Base-by-base conservation (phyloP, 768 basidiomycete genomes). In the Russula virescens region DNA sequence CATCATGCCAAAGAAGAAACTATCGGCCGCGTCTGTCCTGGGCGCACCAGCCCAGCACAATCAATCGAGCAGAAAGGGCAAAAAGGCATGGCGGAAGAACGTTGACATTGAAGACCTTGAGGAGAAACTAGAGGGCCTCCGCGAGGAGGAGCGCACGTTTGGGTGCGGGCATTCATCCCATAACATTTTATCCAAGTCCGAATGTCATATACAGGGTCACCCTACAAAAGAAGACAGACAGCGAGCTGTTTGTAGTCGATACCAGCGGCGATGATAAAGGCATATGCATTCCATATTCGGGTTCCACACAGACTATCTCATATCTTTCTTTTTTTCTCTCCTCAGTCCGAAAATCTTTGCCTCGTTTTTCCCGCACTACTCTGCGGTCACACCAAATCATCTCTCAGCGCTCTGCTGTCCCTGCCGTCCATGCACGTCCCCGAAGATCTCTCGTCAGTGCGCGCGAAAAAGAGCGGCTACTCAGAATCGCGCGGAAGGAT, bases 11-110 rank as follows among this genome's bases (percentile, higher is more conserved):
- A 55, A 54, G 55, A 66, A 62, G 31, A 61, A 40, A 51, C 7
- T 28, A 3, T 48, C 61, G n/a, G 57, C 61, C 14, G 40, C 60
- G 2, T 68, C 67, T 5, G 26, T 38, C 16, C 55, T 80, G 16
- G 85, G 85, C 5, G 86, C 85, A 0, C 84, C 85, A 0, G 78
- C 83, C 1, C 84, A 88, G 62, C 81, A 78, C 55, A 80, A 74
- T 23, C 93, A 95, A 73, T 73, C 84, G 0, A 90, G 87, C 68
- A 78, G 94, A 61, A 96, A 93, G 73, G 91, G 93, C n/a, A 96
- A 96, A 73, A 84, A 83, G 60, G 85, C 94, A 51, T 96, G 94
- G 94, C 76, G 94, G 71, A 96, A 97, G 77, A 91, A 97, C 73
- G 86, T 96, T 56, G 86, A 96, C 71, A 81, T 96, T 54, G 82